Conservation (phyloP, 345 rosid species). For the Excoecaria cochinchinensis region DNA sequence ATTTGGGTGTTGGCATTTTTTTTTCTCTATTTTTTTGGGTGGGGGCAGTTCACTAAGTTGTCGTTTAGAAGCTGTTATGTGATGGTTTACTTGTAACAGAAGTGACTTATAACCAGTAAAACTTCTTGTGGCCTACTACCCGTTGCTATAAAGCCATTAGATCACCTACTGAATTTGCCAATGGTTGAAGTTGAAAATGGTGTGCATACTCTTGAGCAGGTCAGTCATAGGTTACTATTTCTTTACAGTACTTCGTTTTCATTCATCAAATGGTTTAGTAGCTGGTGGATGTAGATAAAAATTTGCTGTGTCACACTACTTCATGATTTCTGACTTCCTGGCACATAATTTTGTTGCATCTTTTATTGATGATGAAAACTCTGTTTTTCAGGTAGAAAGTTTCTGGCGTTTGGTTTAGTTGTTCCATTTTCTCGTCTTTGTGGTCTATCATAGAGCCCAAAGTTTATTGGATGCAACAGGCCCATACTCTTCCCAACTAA, state of each 20-base stretch:
- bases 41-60: not conserved
- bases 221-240: not conserved
- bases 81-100: not conserved
- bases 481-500: constrained; percentile 17
- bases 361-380: not conserved
- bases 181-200: not conserved
- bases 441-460: constrained; percentile 4
- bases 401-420: constrained; percentile 10
- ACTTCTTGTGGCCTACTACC: not conserved
- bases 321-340: not conserved
- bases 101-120: not conserved
- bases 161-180: not conserved
- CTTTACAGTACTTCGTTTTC: not conserved
- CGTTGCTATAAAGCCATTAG: not conserved
- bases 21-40: no score
- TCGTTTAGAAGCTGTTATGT: not conserved
- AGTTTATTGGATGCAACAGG: constrained; percentile 12
- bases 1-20: not conserved
- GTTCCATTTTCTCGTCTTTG: not conserved
- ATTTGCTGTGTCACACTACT: not conserved
- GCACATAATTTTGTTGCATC: not conserved
- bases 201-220: not conserved
- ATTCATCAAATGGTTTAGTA: not conserved
- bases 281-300: not conserved
- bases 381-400: constrained; percentile 20